Evolutionary conservation across 2,329 filamentous ascomycete species (phyloP), one percentile per base, ranked within the genome.

Genomic region (Zymoseptoria ardabiliae): DNA sequence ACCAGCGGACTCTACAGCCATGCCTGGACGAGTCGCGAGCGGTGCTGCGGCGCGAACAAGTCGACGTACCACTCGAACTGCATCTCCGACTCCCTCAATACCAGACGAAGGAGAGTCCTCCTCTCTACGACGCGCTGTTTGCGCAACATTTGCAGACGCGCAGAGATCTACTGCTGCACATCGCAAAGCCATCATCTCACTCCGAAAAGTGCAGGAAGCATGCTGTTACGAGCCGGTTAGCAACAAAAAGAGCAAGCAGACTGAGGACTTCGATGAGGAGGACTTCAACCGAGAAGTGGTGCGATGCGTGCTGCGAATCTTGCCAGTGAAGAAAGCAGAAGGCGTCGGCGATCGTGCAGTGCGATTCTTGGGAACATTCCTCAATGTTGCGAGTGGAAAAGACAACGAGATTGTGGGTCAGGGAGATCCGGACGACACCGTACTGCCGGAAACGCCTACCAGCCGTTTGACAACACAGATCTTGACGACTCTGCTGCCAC

Each of bases 321-420:
- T 99, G 79, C 84, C 88, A 1, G 86, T 97, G 59, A 96, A 93
- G 79, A 97, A 97, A 79, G 88, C 89, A 45, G 94, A 99, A 76
- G 81, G 84, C 13, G 92, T 90, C 1, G 94, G 91, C 22, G 93
- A 97, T 73, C 86, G 90, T 68, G 83, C 89, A 17, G 84, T 97
- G 60, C 85, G 89, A 52, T 99, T 99, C 72, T 77, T 95, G 62
- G 91, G 90, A n/a, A 79, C 91, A 49, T 99, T 96, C 73, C 76
- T 99, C 68, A 86, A 86, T 64, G 84, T 91, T 70, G 80, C 84
- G 1, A 78, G 77, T 17, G 82, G 85, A 60, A 86, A 85, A 71
- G 82, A 81, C 79, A 70, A 66, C 22, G 69, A 70, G 60, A 66
- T 71, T 20, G 61, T 67, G 1, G 61, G 58, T 28, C 55, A 66